These are phyloP conservation scores for Leucosporidium scottii DNA, from an alignment of 768 basidiomycete genomes.

Conservation along the genomic window DNA sequence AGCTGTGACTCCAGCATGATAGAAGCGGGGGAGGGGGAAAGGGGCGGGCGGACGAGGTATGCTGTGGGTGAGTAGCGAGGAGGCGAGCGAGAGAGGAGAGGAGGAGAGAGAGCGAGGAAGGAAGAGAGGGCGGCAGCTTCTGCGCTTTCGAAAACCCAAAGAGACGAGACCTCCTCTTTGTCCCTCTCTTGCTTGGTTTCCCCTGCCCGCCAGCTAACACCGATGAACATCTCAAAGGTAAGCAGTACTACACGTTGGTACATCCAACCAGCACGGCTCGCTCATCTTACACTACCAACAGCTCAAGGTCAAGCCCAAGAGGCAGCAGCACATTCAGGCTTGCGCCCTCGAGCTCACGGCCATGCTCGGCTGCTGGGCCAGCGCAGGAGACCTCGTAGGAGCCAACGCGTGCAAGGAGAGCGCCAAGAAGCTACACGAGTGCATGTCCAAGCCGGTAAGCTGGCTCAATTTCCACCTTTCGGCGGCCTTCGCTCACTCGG, in stretches of 20 bases:
- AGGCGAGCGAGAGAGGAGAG: too few relatives aligned
- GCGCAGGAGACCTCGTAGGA: conserved; percentile 57
- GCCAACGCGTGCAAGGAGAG: conserved; percentile 53
- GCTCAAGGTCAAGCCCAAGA: conserved; percentile 29
- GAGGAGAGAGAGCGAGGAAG: too few relatives aligned
- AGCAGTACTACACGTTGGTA: not conserved
- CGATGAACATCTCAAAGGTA: conserved; percentile 32
- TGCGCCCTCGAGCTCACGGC: conserved; percentile 63
- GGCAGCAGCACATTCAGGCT: conserved; percentile 40
- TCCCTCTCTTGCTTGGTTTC: not conserved
- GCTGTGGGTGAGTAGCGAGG: too few relatives aligned
- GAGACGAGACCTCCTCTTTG: not conserved
- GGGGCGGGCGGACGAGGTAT: too few relatives aligned
- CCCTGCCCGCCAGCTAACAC: not conserved
- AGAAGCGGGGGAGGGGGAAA: too few relatives aligned
- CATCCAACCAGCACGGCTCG: not conserved
- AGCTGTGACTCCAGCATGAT: too few relatives aligned
- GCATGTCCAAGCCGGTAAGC: conserved; percentile 77
- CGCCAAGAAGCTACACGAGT: conserved; percentile 60
- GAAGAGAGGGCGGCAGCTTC: too few relatives aligned
- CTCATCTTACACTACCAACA: not conserved
- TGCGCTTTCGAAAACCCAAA: too few relatives aligned
- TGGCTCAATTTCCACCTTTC: not conserved
- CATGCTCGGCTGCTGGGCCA: conserved; percentile 85
- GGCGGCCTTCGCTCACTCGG: conserved; percentile 11